Base-by-base conservation (phyloP, 345 rosid genomes). In the Nephelium lappaceum region DNA sequence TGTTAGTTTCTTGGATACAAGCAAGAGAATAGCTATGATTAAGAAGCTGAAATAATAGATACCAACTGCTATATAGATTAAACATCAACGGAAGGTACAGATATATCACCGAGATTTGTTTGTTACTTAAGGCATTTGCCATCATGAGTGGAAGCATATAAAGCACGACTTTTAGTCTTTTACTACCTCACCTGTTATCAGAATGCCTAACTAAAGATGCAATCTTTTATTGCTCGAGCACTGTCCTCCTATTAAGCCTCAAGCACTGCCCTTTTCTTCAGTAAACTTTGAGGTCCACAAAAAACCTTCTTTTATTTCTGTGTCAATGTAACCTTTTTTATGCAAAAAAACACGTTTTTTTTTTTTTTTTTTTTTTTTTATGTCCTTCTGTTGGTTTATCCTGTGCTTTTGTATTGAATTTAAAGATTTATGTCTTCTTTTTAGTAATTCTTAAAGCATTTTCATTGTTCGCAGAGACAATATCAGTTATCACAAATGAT, bases 401-500 rank as follows among this genome's bases (percentile, higher is more conserved):
- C 36, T 15, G 25, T 9, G 14, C 49, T 36, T 66, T 58, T 11
- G 8, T 21, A 41, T n/a, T 5, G 5, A 15, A 11, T 36, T 10
- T 58, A 15, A 43, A 8, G 18, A 42, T 43, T 21, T 55, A 42
- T 80, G 42, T 42, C 7, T 10, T 12, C 43, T 41, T 60, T 15
- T 55, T 51, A 70, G 41, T 24, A 49, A 24, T 24, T 27, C 66
- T 51, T 62, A 31, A 31, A 47, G 5, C 2, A 16, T 63, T 65
- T 55, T 82, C 66, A 49, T 57, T 85, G 69, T 43, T 77, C 70
- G 74, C 91, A 89, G 96, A 94, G 83, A 84, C 82, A 6, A 89
- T 91, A 77, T 92, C 99, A 11, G 90, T 94, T 6, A 94, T 90
- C 76, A 92, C 97, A 36, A 94, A 92, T 77, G 97, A 94, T 80